phyloP scores from a whole-genome alignment of 139 green algal species.

The Chlamydomonas applanata region DNA sequence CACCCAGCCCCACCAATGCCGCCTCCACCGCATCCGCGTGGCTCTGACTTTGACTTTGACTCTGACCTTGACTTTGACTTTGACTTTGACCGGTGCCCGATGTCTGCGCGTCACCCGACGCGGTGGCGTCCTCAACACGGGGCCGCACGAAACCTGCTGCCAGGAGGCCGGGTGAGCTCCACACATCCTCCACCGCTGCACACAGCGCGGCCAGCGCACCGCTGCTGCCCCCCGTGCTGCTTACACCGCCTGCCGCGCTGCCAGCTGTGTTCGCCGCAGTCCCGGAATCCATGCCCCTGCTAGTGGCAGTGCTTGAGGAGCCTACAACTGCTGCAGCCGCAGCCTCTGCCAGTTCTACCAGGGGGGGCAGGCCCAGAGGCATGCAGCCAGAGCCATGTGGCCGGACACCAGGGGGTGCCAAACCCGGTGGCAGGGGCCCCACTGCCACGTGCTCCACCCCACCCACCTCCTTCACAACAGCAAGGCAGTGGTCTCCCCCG shows the following conservation, averaged over 20 bases:
- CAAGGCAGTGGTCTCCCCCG: constrained; percentile 3
- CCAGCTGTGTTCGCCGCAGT: too few species aligned
- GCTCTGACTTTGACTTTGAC: too few species aligned
- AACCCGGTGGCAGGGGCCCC: background rate
- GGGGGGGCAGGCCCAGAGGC: constrained; percentile 18
- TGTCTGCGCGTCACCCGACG: background rate
- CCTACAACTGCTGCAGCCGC: background rate
- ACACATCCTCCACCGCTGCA: background rate
- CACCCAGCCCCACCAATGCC: constrained; percentile 5
- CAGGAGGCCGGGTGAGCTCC: background rate
- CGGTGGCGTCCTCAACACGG: background rate
- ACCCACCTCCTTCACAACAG: background rate
- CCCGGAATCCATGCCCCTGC: background rate
- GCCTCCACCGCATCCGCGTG: constrained; percentile 8
- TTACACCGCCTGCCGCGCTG: background rate
- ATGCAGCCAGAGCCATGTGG: background rate
- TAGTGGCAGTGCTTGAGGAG: background rate
- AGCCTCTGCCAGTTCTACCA: constrained; percentile 15
- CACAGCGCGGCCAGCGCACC: background rate
- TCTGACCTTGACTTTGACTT: too few species aligned
- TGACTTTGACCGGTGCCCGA: background rate
- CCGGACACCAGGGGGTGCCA: background rate
- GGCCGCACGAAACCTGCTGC: too few species aligned
- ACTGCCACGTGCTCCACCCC: constrained; percentile 8
- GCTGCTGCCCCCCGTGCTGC: background rate